Evolutionary conservation across 192 early-diverging fungal species (phyloP).

Genomic region (Linderina pennispora): DNA sequence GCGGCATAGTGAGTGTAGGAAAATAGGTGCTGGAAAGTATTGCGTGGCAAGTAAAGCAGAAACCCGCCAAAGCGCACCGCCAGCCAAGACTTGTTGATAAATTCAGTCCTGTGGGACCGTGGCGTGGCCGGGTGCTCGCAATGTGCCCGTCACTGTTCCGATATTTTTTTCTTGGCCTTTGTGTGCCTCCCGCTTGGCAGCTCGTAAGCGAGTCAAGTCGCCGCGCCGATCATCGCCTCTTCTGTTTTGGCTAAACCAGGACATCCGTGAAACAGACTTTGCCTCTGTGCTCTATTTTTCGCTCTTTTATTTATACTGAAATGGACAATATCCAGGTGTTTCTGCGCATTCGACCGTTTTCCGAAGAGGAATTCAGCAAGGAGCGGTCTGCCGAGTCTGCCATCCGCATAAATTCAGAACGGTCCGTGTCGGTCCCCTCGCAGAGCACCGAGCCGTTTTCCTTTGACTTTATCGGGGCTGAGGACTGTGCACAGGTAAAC

Average conservation of each 20-base stretch:
- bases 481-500: slow-evolving; percentile 46
- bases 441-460: slow-evolving; percentile 56
- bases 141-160: no score
- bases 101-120: no score
- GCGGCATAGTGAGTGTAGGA: background rate
- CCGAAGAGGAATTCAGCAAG: slow-evolving; percentile 37
- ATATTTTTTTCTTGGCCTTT: no score
- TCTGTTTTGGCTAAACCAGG: no score
- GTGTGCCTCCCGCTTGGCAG: no score
- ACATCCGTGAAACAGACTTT: no score
- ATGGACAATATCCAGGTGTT: slow-evolving; percentile 55
- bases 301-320: no score
- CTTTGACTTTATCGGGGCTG: slow-evolving; percentile 59
- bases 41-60: background rate
- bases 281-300: no score
- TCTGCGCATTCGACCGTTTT: slow-evolving; percentile 52
- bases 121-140: no score
- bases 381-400: slow-evolving; percentile 38
- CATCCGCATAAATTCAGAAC: slow-evolving; percentile 40
- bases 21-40: no score
- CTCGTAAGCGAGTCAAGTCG: no score
- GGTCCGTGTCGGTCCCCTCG: slow-evolving; percentile 44
- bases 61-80: background rate
- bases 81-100: background rate
- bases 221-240: no score